Conservation (phyloP, 2,329 filamentous ascomycete species). For the Fusarium virguliforme region DNA sequence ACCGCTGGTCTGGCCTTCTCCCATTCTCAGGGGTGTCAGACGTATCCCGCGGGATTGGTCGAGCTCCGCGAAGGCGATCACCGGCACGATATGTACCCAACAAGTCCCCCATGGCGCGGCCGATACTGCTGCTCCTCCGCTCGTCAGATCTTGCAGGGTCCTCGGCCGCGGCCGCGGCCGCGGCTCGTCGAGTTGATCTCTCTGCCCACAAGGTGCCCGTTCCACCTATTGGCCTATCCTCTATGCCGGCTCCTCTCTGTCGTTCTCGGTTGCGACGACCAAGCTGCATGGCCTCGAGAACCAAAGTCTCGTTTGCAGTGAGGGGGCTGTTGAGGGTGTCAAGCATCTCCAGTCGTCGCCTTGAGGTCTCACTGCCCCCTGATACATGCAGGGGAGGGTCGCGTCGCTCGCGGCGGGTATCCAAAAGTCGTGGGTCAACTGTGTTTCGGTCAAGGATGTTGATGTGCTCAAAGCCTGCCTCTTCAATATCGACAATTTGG, state of each 20-base stretch:
- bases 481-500: constrained; percentile 78
- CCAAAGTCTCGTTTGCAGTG: constrained; percentile 69
- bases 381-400: constrained; percentile 30
- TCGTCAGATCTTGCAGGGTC: constrained; percentile 53
- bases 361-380: constrained; percentile 30
- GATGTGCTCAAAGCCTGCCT: constrained; percentile 71
- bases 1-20: constrained; percentile 53
- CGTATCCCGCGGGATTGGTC: constrained; percentile 54
- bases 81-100: constrained; percentile 57
- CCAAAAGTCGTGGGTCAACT: constrained; percentile 69
- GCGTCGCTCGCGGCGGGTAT: constrained; percentile 63
- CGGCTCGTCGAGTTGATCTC: constrained; percentile 33
- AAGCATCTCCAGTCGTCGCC: constrained; percentile 54
- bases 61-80: constrained; percentile 55
- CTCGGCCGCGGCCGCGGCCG: constrained; percentile 39
- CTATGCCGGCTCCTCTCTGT: constrained; percentile 45
- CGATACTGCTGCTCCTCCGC: constrained; percentile 57
- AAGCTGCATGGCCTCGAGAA: constrained; percentile 70
- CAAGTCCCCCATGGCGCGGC: constrained; percentile 60
- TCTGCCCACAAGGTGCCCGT: constrained; percentile 34
- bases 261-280: constrained; percentile 68
- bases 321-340: constrained; percentile 68
- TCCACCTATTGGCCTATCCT: constrained; percentile 35
- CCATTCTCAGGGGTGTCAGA: constrained; percentile 38
- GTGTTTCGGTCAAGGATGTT: constrained; percentile 70